Base-by-base conservation (phyloP, 495 filamentous ascomycete species). In the Trichoderma parareesei region DNA sequence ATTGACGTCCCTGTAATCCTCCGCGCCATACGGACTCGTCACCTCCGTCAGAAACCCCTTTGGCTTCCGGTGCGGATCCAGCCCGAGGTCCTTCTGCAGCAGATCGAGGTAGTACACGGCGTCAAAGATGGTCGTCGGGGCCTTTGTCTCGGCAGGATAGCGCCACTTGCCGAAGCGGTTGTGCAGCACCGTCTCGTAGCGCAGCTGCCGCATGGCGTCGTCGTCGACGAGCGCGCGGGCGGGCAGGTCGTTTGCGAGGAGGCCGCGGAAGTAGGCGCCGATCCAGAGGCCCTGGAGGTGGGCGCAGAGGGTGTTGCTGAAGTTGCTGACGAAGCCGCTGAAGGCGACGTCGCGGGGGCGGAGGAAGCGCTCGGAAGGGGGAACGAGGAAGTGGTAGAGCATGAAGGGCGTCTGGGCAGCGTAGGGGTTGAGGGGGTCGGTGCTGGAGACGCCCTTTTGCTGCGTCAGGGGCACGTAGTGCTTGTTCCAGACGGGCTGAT, bases 41-140 rank as follows among this genome's bases (percentile, higher is more conserved):
- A 82, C 78, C 66, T 84, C 83, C 0, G 76, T 75, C 38, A 82
- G 69, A 72, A 78, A 80, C 49, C 74, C 72, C 33, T 16, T 57
- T 5, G 62, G 65, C 73, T 81, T 81, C 27, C 79, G 74, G 64
- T 75, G 74, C 41, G 75, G 70, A 48, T 70, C 66, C 16, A 81
- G 69, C 13, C 89, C 89, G 61, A 94, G 65, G 70, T 93, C 90
- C 1, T 74, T 70, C 63, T 91, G 69, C 74, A 93, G 67, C 67
- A 90, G 66, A 74, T 93, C 91, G 4, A 92, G 71, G 69, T 93
- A 95, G n/a, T 90, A 87, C 53, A 92, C 67, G 2, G 80, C 82
- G 72, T 94, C 90, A 69, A 91, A 92, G 60, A 89, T 85, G 65
- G 91, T 84, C 69, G 91, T 89, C 0, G 88, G 87, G 65, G 84